Base-by-base conservation (phyloP, 169 alveolate species). In the Cryptosporidium felis region DNA sequence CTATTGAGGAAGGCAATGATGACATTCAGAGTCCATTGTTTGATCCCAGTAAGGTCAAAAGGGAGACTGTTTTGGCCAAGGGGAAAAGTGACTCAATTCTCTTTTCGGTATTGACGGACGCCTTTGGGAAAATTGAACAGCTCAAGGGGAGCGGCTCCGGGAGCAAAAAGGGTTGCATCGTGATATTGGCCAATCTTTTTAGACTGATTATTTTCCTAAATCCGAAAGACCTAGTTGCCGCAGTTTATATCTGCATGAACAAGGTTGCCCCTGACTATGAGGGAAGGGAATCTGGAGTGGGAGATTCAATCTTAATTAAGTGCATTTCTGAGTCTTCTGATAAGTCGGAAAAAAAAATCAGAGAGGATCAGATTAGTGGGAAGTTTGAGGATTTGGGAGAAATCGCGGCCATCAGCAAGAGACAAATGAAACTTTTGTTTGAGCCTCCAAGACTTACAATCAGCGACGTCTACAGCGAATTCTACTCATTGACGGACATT, bases 271-370 rank as follows among this genome's bases (percentile, higher is more conserved):
- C 99, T 12, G 99, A 97, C 66, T 97, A 96, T 89, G 94, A 93
- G 82, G 96, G 95, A 36, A 92, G 92, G 3, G 99, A 98, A 80
- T 91, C 96, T 34, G 99, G 99, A 8, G 96, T 98, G 30, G 99
- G 99, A 0, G 96, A 96, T 38, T 95, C 97, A 67, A 88, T 96
- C 56, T 82, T 97, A 14, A 89, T 95, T 40, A 97, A 96, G 91
- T 96, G 99, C 1, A 96, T 97, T 74, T 94, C 98, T 32, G 97
- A 95, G 74, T 95, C 97, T 8, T 94, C 96, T 60, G 99, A 99
- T 16, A 91, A 93, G 62, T 90, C 98, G 1, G 97, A 94, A 56
- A 90, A 93, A 60, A 81, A 93, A 81, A 88, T 98, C 28, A 97
- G 97, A 93, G 96, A 94, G 45, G 91, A 93, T 90, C 80, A 89